Percentiles rank a stretch among this genome's conserved stretches.
Evolutionary conservation across 2,329 filamentous ascomycete genomes (phyloP).

Genomic region (Penicillium verrucosum): DNA sequence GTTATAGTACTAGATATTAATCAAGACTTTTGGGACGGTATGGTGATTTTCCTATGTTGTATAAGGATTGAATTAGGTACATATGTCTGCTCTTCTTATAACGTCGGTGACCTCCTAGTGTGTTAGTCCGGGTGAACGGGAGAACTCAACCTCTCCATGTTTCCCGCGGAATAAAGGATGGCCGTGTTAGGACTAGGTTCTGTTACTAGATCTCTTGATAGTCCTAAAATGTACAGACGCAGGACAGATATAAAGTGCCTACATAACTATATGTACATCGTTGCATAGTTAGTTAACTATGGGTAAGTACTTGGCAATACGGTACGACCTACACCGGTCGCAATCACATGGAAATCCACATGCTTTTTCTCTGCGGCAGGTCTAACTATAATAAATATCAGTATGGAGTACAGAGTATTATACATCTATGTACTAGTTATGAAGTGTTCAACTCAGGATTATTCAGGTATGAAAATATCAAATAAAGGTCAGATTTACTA

Average conservation of each 20-base stretch:
- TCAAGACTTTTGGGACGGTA: not conserved
- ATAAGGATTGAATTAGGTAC: no score
- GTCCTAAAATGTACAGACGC: not conserved
- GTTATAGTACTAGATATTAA: not conserved
- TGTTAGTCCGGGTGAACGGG: slow-evolving; percentile 21
- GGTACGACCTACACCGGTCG: not conserved
- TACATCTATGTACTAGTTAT: not conserved
- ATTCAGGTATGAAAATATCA: not conserved
- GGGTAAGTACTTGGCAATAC: not conserved
- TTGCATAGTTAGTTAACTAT: not conserved
- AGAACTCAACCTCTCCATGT: slow-evolving; percentile 10
- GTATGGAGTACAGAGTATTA: not conserved
- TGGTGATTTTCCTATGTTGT: no score
- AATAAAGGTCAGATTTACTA: no score
- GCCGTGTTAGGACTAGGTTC: not conserved
- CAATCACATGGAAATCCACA: slow-evolving; percentile 15
- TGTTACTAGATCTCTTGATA: no score
- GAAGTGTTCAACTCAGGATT: not conserved
- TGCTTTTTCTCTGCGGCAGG: not conserved
- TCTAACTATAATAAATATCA: no score
- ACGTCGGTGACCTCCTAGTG: slow-evolving; percentile 13
- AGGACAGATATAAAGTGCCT: not conserved
- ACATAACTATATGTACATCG: not conserved
- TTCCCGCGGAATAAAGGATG: slow-evolving; percentile 22
- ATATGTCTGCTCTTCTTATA: not conserved